Conservation (phyloP, 2,329 filamentous ascomycete species). For the Aquanectria penicillioides region DNA sequence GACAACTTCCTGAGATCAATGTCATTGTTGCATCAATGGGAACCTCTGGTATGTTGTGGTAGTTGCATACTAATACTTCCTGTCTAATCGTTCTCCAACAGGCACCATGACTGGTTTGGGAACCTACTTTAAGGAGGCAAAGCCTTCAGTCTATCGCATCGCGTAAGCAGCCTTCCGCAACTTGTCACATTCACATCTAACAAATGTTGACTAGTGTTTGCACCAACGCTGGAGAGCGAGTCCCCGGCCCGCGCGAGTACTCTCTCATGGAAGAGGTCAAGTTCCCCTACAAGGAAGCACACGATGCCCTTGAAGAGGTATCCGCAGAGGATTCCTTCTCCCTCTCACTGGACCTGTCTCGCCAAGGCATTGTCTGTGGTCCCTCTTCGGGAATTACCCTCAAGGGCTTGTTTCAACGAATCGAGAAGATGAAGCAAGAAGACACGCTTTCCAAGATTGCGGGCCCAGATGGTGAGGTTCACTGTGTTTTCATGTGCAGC, state of each 20-base stretch:
- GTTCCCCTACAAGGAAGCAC: conserved; percentile 65
- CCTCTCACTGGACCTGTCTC: conserved; percentile 63
- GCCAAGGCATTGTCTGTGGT: conserved; percentile 68
- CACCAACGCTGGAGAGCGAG: conserved; percentile 65
- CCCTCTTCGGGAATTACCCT: conserved; percentile 70
- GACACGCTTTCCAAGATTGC: conserved; percentile 57
- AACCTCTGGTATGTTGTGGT: conserved; percentile 46
- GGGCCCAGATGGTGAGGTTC: conserved; percentile 56
- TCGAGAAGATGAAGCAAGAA: conserved; percentile 58
- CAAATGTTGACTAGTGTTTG: conserved; percentile 56
- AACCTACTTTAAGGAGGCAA: conserved; percentile 60
- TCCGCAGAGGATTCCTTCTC: conserved; percentile 63
- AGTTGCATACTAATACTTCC: not conserved
- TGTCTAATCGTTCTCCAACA: too few species aligned
- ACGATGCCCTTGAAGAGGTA: conserved; percentile 66
- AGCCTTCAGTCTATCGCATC: conserved; percentile 57
- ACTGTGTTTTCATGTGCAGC: conserved; percentile 69
- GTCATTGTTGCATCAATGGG: conserved; percentile 66
- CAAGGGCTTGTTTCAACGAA: conserved; percentile 58
- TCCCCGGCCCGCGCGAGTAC: conserved; percentile 66
- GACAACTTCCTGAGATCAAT: conserved; percentile 65
- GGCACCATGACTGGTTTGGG: conserved; percentile 60
- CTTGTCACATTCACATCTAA: conserved; percentile 8
- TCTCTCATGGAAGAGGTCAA: conserved; percentile 60
- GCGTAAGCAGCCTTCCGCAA: conserved; percentile 36